phyloP scores from a whole-genome alignment of 2,329 filamentous ascomycete species.

The Cordyceps sp. region DNA sequence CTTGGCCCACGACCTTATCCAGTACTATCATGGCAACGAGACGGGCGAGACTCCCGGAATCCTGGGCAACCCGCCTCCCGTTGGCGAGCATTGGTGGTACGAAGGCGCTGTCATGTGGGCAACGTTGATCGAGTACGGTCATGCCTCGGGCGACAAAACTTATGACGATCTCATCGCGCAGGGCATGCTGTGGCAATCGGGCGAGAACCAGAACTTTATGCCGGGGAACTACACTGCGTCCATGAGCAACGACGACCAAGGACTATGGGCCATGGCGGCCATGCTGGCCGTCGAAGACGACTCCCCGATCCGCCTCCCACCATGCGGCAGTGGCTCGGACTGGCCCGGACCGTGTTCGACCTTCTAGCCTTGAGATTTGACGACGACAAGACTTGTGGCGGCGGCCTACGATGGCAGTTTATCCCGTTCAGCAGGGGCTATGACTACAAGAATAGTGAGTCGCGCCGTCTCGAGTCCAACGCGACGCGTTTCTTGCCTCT shows the following conservation, averaged over 20 bases:
- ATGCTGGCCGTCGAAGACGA: constrained; percentile 65
- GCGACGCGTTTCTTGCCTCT: no score
- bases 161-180: constrained; percentile 45
- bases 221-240: constrained; percentile 46
- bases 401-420: constrained; percentile 76
- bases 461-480: no score
- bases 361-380: constrained; percentile 61
- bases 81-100: no score
- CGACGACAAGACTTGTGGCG: constrained; percentile 39
- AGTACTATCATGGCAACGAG: constrained; percentile 39
- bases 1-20: constrained; percentile 29
- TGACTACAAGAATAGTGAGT: constrained; percentile 56
- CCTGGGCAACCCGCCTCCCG: constrained; percentile 35
- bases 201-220: constrained; percentile 45
- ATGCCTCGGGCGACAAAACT: constrained; percentile 46
- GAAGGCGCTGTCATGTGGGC: constrained; percentile 58
- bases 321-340: constrained; percentile 55
- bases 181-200: constrained; percentile 43
- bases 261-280: constrained; percentile 74
- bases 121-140: constrained; percentile 56
- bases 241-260: constrained; percentile 58
- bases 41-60: constrained; percentile 42
- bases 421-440: constrained; percentile 60
- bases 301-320: constrained; percentile 47
- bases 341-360: constrained; percentile 68